A percentile compares a stretch with the other conserved stretches of the same genome.
phyloP scores from a whole-genome alignment of 768 basidiomycete genomes.

The Leucocoprinus sp. region DNA sequence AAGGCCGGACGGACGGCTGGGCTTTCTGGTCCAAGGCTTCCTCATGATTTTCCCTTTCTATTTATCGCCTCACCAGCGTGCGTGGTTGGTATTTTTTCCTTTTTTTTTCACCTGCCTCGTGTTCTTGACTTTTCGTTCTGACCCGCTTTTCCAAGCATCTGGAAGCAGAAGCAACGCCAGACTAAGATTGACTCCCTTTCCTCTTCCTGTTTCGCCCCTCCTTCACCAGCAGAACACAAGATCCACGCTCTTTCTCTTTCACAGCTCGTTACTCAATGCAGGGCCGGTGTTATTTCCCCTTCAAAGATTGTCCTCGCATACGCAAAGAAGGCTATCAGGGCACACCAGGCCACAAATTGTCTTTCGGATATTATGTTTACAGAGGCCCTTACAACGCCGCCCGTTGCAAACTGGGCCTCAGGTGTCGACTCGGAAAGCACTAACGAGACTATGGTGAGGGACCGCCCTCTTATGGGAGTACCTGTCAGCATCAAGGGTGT shows the following conservation, averaged over 20 bases:
- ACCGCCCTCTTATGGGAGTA: conserved; percentile 52
- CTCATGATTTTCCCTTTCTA: conserved; percentile 29
- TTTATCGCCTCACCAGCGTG: conserved; percentile 29
- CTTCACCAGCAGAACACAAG: conserved; percentile 36
- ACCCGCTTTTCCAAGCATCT: conserved; percentile 23
- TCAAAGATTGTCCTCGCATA: conserved; percentile 40
- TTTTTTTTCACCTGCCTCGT: conserved; percentile 13
- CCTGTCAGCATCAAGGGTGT: conserved; percentile 64
- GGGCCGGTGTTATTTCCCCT: conserved; percentile 31
- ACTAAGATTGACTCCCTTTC: conserved; percentile 33
- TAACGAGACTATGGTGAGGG: conserved; percentile 15
- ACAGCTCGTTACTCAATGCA: conserved; percentile 37
- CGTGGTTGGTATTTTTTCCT: conserved; percentile 26
- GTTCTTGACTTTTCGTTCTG: background rate
- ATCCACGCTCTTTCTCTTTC: conserved; percentile 41
- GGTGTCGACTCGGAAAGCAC: conserved; percentile 26
- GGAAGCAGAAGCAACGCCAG: conserved; percentile 39
- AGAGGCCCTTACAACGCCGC: conserved; percentile 30
- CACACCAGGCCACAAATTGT: conserved; percentile 57
- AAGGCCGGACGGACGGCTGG: conserved; percentile 1
- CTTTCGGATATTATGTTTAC: conserved; percentile 58
- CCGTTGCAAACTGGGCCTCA: conserved; percentile 31
- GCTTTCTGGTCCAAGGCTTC: conserved; percentile 5
- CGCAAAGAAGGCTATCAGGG: conserved; percentile 44
- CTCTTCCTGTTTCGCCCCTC: conserved; percentile 29